Base-by-base conservation (phyloP, 2,329 filamentous ascomycete species). In the Lasiodiplodia theobromae region DNA sequence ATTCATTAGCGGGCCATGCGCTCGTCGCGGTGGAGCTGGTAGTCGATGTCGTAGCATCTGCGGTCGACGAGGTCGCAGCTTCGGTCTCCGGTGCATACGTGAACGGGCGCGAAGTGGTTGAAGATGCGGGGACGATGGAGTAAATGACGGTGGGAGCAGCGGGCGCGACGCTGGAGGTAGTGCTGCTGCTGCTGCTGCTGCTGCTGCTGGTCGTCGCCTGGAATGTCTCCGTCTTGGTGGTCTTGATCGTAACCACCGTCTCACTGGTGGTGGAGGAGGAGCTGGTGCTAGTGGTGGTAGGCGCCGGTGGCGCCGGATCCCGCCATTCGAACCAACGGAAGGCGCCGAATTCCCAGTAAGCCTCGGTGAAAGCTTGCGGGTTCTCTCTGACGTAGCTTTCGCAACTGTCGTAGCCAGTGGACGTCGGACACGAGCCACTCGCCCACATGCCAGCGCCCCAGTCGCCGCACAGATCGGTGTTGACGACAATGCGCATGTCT, bases 391-490 rank as follows among this genome's bases (percentile, higher is more conserved):
- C 77, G 71, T 74, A 80, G 25, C 69, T 73, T 52, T 77, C 71
- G 69, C 78, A 80, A 4, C 71, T 89, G 47, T 77, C 70, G 0
- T 87, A 90, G 67, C 87, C 82, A 28, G 76, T 79, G 66, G 74
- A 77, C 10, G 64, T 66, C 16, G 64, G 68, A 67, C 76, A 77
- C n/a, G 23, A n/a, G 60, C 60, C 31, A 8, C 44, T 37, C 5
- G 49, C 16, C 90, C 91, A 96, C 54, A 89, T 73, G 2, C 79
- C 77, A 28, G 73, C 73, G n/a, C 85, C 85, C 85, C 85, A 87
- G 54, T 83, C 80, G 49, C 86, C 85, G 66, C 85, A 87, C 72
- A 87, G 86, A 1, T 83, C 81, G 0, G 79, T 83, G 72, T 86
- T 81, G 66, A 87, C 80, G 40, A 86, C 77, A 58, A 79, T 71